Evolutionary conservation across 2,329 filamentous ascomycete species (phyloP).

Genomic region (Cylindrodendrum hubeiense): DNA sequence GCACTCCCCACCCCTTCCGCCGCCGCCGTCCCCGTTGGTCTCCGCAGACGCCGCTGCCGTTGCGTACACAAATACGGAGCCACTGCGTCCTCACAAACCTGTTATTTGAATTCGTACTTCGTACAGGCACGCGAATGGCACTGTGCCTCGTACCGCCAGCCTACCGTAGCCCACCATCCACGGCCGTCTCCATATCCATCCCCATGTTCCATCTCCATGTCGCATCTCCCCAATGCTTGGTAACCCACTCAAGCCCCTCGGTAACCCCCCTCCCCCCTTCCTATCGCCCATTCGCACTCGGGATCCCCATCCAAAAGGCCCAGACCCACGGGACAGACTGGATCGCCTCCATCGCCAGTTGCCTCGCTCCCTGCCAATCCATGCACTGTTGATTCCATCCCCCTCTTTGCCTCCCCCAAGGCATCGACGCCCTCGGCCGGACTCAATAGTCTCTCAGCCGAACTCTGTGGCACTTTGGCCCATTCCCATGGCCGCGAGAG

Average conservation of each 20-base stretch:
- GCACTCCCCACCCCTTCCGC: slow-evolving; percentile 1
- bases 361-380: neutral
- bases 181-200: neutral
- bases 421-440: neutral
- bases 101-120: neutral
- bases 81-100: neutral
- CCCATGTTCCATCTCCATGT: slow-evolving; percentile 8
- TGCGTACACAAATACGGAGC: neutral
- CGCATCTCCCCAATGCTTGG: slow-evolving; percentile 18
- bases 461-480: neutral
- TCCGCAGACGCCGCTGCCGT: slow-evolving; percentile 9
- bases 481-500: neutral
- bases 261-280: neutral
- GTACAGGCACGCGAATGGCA: neutral
- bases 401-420: neutral
- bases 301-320: slow-evolving; percentile 10
- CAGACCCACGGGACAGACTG: neutral
- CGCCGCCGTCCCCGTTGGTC: neutral
- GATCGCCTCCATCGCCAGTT: neutral
- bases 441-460: neutral
- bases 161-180: neutral
- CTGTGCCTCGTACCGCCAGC: neutral
- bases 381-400: neutral
- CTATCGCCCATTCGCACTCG: neutral
- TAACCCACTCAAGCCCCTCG: slow-evolving; percentile 19